These are phyloP conservation scores for Penicillium nordicum DNA, from an alignment of 2,329 filamentous ascomycete species.

Conservation along the genomic window DNA sequence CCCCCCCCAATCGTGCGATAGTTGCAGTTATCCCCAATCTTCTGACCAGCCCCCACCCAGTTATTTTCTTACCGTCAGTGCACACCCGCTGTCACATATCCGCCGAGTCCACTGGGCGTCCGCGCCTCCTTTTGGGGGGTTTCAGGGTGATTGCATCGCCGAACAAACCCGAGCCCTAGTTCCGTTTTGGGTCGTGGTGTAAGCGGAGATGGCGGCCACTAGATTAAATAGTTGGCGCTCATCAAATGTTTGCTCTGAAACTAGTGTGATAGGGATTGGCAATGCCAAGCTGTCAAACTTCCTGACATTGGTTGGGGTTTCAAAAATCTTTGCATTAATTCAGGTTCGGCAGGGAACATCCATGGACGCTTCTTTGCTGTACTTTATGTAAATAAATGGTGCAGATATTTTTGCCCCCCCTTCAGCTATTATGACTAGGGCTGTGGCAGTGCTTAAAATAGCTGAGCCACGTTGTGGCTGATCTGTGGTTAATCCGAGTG, in stretches of 20 bases:
- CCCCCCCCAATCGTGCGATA: slow-evolving; percentile 1
- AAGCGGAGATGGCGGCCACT: slow-evolving; percentile 12
- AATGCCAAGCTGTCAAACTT: slow-evolving; percentile 8
- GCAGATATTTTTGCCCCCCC: background rate
- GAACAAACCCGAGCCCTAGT: slow-evolving; percentile 18
- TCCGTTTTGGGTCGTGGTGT: slow-evolving; percentile 1
- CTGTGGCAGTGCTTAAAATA: slow-evolving; percentile 13
- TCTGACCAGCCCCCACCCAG: slow-evolving; percentile 9
- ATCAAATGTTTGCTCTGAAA: slow-evolving; percentile 7
- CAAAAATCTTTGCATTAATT: background rate
- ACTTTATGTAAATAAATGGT: background rate
- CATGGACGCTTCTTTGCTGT: background rate
- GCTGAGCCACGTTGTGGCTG: slow-evolving; percentile 19
- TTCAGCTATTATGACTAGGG: background rate
- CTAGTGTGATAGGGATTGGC: background rate
- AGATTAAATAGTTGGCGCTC: slow-evolving; percentile 4
- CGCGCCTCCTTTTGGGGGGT: slow-evolving; percentile 13
- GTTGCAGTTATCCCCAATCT: background rate
- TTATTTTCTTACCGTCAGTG: slow-evolving; percentile 9
- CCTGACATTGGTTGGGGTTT: background rate
- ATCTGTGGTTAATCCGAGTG: slow-evolving; percentile 7
- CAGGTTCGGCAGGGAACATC: background rate
- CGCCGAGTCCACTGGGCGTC: slow-evolving; percentile 2
- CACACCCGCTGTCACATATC: slow-evolving; percentile 21
- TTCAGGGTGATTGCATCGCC: slow-evolving; percentile 25